Conservation (phyloP, 345 rosid species). For the Syzygium jambos region DNA sequence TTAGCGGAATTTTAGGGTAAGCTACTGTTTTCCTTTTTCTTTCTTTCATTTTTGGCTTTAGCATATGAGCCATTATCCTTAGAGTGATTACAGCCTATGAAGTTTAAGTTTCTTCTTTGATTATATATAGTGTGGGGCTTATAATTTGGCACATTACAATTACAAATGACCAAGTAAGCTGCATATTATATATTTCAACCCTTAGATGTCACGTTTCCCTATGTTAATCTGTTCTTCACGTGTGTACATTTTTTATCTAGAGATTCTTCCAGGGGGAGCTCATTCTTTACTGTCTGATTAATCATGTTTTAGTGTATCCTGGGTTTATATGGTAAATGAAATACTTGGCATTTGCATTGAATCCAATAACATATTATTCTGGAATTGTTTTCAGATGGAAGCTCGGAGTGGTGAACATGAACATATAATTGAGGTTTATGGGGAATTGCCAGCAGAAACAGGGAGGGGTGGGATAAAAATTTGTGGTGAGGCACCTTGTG, state of each 20-base stretch:
- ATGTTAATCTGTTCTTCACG: neutral
- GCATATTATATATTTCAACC: neutral
- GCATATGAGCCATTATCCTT: neutral
- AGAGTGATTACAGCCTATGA: neutral
- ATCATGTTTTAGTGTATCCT: neutral
- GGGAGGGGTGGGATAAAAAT: conserved; percentile 19
- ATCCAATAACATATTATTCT: neutral
- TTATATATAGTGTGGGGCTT: neutral
- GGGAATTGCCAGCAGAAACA: conserved; percentile 24
- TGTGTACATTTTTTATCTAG: neutral
- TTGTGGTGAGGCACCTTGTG: conserved; percentile 49
- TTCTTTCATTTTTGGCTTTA: neutral
- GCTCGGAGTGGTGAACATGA: conserved; percentile 21
- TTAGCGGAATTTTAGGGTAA: neutral
- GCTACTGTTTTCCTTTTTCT: neutral
- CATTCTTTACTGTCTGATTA: neutral
- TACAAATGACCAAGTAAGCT: neutral
- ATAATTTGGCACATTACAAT: neutral
- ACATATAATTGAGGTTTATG: conserved; percentile 34
- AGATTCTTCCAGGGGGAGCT: neutral
- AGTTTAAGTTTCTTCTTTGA: neutral
- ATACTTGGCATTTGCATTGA: neutral
- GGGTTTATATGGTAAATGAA: neutral
- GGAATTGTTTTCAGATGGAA: conserved; percentile 27
- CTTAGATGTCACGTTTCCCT: neutral